Evolutionary conservation across 306 rosid species (phyloP), one percentile per base, ranked within the genome.

Genomic region (Ziziphus jujuba): DNA sequence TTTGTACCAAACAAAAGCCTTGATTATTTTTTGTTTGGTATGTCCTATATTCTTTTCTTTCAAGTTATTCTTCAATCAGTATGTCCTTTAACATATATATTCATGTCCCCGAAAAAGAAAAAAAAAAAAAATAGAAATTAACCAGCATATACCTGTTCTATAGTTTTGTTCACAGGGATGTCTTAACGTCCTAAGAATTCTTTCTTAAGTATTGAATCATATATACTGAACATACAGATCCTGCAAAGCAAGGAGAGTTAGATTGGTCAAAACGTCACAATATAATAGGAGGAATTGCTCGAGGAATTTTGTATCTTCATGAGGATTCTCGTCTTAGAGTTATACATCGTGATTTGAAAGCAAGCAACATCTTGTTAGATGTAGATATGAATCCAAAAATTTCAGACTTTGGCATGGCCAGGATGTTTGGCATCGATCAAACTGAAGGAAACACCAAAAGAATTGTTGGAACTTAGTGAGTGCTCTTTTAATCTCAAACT

Each of bases 401-500:
- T 40, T 77, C 85, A n/a, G 90, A 88, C 63, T 88, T 88, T 79
- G 95, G 89, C 4, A 79, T 79, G 67, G n/a, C n/a, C n/a, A n/a
- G n/a, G n/a, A n/a, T n/a, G n/a, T n/a, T n/a, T n/a, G n/a, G n/a
- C n/a, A n/a, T n/a, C n/a, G n/a, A n/a, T n/a, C n/a, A n/a, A n/a
- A n/a, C n/a, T n/a, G n/a, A n/a, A n/a, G n/a, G n/a, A 6, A 72
- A 77, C 24, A 88, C 89, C 0, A 67, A 28, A 31, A 79, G 78
- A 38, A 63, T 88, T 7, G 91, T 81, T 20, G 95, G 89, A 28
- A 88, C 89, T 8, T 79, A 6, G 95, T 88, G 79, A 83, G 90
- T 70, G 22, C n/a, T n/a, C 43, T 34, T 14, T 13, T 25, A 16
- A 40, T 58, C 6, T 35, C 8, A 6, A 13, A 71, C 50, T 33